These are phyloP conservation scores for Psilocybe cyanescens DNA, from an alignment of 768 basidiomycete species.

Conservation along the genomic window DNA sequence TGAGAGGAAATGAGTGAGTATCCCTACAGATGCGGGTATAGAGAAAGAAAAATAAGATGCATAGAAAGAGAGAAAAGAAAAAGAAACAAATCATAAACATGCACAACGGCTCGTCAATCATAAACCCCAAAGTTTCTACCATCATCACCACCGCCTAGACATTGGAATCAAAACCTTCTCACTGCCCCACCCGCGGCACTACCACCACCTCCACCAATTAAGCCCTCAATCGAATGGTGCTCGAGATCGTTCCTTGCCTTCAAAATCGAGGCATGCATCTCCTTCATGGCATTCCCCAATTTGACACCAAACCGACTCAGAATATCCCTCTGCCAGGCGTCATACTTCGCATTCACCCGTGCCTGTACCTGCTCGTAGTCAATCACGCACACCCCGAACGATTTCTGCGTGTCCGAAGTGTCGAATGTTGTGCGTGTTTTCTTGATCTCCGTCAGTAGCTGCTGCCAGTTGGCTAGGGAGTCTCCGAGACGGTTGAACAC, in stretches of 20 bases:
- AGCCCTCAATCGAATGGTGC: slow-evolving; percentile 93
- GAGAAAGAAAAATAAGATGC: slow-evolving; percentile 7
- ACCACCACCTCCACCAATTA: slow-evolving; percentile 54
- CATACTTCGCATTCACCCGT: slow-evolving; percentile 98
- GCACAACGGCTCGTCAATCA: not conserved
- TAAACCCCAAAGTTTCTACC: not conserved
- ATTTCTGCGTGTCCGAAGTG: slow-evolving; percentile 90
- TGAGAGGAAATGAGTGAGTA: slow-evolving; percentile 13
- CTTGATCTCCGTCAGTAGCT: slow-evolving; percentile 95
- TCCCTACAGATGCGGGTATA: slow-evolving; percentile 15
- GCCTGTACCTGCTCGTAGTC: slow-evolving; percentile 99
- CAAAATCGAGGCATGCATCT: slow-evolving; percentile 91
- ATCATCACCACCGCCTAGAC: too few relatives aligned
- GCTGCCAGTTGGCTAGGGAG: slow-evolving; percentile 92
- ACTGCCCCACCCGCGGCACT: not conserved
- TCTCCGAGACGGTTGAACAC: slow-evolving; percentile 97
- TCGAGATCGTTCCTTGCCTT: slow-evolving; percentile 97
- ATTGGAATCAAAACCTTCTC: slow-evolving; percentile 11
- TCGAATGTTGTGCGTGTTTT: slow-evolving; percentile 96
- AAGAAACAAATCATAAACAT: slow-evolving; percentile 2
- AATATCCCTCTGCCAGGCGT: slow-evolving; percentile 97
- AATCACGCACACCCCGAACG: slow-evolving; percentile 93
- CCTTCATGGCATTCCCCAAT: slow-evolving; percentile 95
- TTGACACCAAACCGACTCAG: slow-evolving; percentile 90
- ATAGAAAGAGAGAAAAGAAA: slow-evolving; percentile 3